These are phyloP conservation scores for Populus deltoides DNA, from an alignment of 345 rosid species.

Conservation along the genomic window DNA sequence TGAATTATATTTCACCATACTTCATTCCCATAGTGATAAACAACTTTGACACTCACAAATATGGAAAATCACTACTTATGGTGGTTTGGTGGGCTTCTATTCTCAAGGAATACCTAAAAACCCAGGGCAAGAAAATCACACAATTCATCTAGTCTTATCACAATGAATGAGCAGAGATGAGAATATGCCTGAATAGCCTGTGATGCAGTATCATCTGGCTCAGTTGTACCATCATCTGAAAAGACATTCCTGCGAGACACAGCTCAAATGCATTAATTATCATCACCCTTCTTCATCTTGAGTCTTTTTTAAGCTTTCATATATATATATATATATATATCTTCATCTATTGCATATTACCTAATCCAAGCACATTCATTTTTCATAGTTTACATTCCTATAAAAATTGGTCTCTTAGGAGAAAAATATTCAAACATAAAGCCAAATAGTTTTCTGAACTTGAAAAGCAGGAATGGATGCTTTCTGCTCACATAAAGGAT, in stretches of 20 bases:
- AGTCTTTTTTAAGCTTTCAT: no score
- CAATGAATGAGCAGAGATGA: conserved; percentile 19
- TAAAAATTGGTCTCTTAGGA: background rate
- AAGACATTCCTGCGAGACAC: conserved; percentile 71
- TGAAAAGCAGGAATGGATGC: background rate
- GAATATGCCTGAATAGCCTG: conserved; percentile 65
- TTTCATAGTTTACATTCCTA: background rate
- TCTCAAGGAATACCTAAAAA: background rate
- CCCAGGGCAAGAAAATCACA: background rate
- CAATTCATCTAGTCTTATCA: background rate
- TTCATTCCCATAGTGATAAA: no score
- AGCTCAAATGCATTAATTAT: background rate
- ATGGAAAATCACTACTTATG: background rate
- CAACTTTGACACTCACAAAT: background rate
- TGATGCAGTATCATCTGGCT: conserved; percentile 56
- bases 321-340: no score
- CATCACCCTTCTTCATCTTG: no score
- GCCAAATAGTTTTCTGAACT: background rate
- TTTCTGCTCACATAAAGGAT: background rate
- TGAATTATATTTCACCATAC: no score
- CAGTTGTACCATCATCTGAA: conserved; percentile 72
- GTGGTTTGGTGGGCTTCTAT: background rate
- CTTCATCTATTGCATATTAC: background rate
- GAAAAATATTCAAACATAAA: background rate
- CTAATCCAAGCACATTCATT: background rate